Base-by-base conservation (phyloP, 1,139 yeast genomes). In the Hyphopichia burtonii region DNA sequence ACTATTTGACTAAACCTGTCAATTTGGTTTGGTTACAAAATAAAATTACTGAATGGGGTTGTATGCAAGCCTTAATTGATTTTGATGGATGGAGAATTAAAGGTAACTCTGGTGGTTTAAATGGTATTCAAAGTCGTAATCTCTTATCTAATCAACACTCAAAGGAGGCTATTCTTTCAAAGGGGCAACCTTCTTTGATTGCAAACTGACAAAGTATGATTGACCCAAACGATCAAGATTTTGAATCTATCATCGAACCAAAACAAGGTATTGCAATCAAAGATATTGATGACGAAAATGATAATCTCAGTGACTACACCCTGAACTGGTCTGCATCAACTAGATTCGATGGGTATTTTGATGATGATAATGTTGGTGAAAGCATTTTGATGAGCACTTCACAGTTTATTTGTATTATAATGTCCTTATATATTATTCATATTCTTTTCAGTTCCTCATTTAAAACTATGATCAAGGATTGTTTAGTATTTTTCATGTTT, bases 21-120 rank as follows among this genome's bases (percentile, higher is more conserved):
- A 91, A 90, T 55, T 73, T 93, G 55, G 90, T 83, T 34, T 93
- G 99, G 99, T 71, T 93, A 41, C 90, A 91, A 54, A 89, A 87
- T 56, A 93, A 93, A 66, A 87, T 93, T 45, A 88, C 93, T 3
- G 99, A 93, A 65, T 91, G 98, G 98, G 94, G 94, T 1, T 82
- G 88, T 57, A 93, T 93, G 99, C 99, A 93, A 67, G 98, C 98
- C 1, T 70, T 93, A 46, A 91, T 93, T 61, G 96, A 93, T 65
- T 93, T 87, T 62, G 97, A 93, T 62, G 95, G 96, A 30, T 93
- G 96, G 96, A 83, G 83, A 48, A 57, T 58, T 14, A 69, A 67
- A 44, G 46, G 60, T n/a, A 31, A 12, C 14, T 19, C 25, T 18
- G 33, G 23, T 17, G 17, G 14, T 31, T 8, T 6, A 7, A 18